Evolutionary conservation across 495 filamentous ascomycete genomes (phyloP).

Genomic region (Aspergillus incahuasiensis): DNA sequence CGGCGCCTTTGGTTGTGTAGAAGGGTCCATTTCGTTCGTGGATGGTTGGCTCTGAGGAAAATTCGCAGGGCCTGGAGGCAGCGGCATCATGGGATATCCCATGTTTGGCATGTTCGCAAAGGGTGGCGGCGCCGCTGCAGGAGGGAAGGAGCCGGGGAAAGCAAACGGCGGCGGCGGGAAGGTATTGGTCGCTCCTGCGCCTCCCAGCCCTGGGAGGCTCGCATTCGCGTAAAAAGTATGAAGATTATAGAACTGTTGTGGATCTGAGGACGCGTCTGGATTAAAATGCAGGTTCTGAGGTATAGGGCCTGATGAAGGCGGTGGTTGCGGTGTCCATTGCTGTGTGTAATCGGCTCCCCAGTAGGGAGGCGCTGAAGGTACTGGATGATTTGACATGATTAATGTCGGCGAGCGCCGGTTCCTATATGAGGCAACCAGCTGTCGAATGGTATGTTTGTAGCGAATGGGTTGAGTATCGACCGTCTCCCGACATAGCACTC

Average conservation of each 20-base stretch:
- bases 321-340: constrained; percentile 32
- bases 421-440: not conserved
- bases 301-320: constrained; percentile 11
- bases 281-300: constrained; percentile 20
- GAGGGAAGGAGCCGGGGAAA: constrained; percentile 25
- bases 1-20: not conserved
- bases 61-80: constrained; percentile 18
- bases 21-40: constrained; percentile 5
- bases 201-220: constrained; percentile 23
- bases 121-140: constrained; percentile 23
- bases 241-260: constrained; percentile 21
- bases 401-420: not conserved
- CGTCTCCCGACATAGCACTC: constrained; percentile 13
- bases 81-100: constrained; percentile 20
- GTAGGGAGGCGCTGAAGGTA: constrained; percentile 47
- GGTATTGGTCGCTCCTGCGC: constrained; percentile 15
- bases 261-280: constrained; percentile 12
- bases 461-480: not conserved
- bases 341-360: constrained; percentile 35
- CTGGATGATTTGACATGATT: constrained; percentile 50
- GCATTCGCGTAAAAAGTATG: constrained; percentile 26
- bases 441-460: not conserved
- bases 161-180: constrained; percentile 32
- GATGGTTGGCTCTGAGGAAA: constrained; percentile 5
- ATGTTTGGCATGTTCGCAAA: constrained; percentile 26